Evolutionary conservation across 2,329 filamentous ascomycete genomes (phyloP).

Genomic region (Elsinoe necatrix): DNA sequence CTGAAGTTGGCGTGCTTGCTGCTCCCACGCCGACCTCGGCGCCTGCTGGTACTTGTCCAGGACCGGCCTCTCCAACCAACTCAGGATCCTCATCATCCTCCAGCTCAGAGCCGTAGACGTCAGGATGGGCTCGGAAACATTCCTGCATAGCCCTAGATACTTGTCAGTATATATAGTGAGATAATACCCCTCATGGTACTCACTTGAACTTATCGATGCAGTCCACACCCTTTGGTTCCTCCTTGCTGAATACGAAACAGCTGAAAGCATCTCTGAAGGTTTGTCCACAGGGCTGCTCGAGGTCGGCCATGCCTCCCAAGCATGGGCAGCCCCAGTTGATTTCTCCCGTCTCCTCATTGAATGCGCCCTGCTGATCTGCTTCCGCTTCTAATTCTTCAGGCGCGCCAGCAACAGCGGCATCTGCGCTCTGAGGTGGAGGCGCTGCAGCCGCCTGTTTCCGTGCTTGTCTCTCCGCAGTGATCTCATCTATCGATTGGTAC

Average conservation of each 20-base stretch:
- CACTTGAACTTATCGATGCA: constrained; percentile 98
- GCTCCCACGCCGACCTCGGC: constrained; percentile 6
- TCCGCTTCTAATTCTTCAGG: constrained; percentile 64
- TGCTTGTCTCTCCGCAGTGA: constrained; percentile 35
- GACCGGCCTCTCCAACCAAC: constrained; percentile 33
- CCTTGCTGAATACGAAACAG: constrained; percentile 92
- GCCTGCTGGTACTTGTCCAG: constrained; percentile 15
- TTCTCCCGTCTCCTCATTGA: constrained; percentile 97
- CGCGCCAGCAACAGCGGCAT: constrained; percentile 30
- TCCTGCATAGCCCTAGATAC: constrained; percentile 78
- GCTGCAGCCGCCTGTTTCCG: constrained; percentile 28
- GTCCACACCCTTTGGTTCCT: constrained; percentile 95
- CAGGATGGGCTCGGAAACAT: constrained; percentile 88
- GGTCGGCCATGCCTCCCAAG: constrained; percentile 85
- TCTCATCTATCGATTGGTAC: constrained; percentile 38
- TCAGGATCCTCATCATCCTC: constrained; percentile 59
- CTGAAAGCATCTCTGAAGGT: constrained; percentile 94
- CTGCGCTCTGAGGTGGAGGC: constrained; percentile 20
- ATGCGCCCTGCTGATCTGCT: constrained; percentile 78
- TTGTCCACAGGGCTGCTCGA: constrained; percentile 81
- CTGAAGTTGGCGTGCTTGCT: neutral
- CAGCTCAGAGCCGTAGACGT: constrained; percentile 84
- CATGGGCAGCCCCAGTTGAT: constrained; percentile 99
- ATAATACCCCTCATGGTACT: constrained; percentile 30
- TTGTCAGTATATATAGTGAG: constrained; percentile 16